phyloP scores from a whole-genome alignment of 2,329 filamentous ascomycete species.

The Botrytis galanthina region DNA sequence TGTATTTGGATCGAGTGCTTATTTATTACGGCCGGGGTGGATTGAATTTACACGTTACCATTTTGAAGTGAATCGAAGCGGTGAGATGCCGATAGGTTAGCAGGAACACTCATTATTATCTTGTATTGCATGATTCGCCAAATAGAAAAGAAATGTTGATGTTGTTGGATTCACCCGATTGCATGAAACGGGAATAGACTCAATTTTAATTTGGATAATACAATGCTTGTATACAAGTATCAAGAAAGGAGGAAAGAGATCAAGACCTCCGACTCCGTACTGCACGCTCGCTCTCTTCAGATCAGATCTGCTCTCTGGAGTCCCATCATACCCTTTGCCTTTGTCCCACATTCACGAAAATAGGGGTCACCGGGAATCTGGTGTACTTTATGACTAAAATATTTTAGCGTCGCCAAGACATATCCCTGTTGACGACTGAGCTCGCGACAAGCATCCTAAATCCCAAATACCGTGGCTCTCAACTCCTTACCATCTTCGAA shows the following conservation, averaged over 20 bases:
- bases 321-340: too few species aligned
- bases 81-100: conserved; percentile 5
- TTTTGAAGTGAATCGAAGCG: conserved; percentile 11
- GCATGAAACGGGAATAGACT: background rate
- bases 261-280: background rate
- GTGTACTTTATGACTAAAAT: conserved; percentile 14
- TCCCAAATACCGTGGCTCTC: conserved; percentile 20
- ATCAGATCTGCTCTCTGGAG: background rate
- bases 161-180: conserved; percentile 3
- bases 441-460: conserved; percentile 21
- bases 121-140: background rate
- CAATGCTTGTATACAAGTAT: background rate
- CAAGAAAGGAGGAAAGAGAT: background rate
- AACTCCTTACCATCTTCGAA: conserved; percentile 20
- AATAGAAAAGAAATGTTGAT: background rate
- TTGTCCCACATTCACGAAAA: conserved; percentile 12
- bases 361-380: conserved; percentile 15
- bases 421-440: conserved; percentile 19
- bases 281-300: background rate
- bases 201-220: background rate
- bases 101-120: background rate
- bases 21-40: background rate
- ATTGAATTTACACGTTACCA: conserved; percentile 13
- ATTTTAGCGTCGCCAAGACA: conserved; percentile 20
- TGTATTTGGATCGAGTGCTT: background rate